Percentiles rank a stretch among this genome's conserved stretches.
Evolutionary conservation across 441 rosid genomes (phyloP).

Genomic region (Bocquillonia castaneifolia): DNA sequence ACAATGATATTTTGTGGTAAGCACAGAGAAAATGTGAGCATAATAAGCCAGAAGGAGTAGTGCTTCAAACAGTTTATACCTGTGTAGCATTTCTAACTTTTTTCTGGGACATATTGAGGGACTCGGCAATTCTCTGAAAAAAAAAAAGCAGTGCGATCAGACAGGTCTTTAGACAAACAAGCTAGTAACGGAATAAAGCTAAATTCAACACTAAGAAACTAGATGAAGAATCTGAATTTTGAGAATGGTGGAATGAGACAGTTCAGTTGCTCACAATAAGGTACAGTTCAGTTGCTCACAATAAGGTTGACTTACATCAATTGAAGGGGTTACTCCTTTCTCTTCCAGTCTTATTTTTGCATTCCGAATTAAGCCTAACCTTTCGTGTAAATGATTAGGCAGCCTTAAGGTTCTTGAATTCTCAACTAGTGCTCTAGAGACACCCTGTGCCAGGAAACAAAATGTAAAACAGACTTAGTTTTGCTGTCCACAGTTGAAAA

Average conservation of each 20-base stretch:
- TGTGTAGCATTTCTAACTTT: constrained; percentile 90
- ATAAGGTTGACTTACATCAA: constrained; percentile 56
- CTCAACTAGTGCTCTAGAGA: constrained; percentile 75
- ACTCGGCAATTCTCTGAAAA: constrained; percentile 80
- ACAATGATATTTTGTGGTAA: constrained; percentile 16
- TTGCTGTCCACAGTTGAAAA: constrained; percentile 8
- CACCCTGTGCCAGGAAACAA: constrained; percentile 50
- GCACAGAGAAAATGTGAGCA: constrained; percentile 10
- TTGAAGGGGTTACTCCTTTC: constrained; percentile 77
- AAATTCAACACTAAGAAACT: not conserved
- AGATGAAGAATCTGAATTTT: not conserved
- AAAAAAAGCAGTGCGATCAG: not conserved
- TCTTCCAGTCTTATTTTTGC: constrained; percentile 78
- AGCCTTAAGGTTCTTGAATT: constrained; percentile 75
- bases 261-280: not conserved
- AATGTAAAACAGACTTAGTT: constrained; percentile 7
- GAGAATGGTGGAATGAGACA: not conserved
- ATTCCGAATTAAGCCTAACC: constrained; percentile 75
- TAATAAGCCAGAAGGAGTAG: not conserved
- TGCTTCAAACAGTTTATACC: constrained; percentile 38
- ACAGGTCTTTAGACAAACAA: not conserved
- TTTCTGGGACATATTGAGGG: constrained; percentile 79
- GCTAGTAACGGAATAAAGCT: not conserved
- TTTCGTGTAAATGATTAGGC: constrained; percentile 80
- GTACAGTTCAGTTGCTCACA: not conserved